Base-by-base conservation (phyloP, 495 filamentous ascomycete genomes). In the Penicillium chermesinum region DNA sequence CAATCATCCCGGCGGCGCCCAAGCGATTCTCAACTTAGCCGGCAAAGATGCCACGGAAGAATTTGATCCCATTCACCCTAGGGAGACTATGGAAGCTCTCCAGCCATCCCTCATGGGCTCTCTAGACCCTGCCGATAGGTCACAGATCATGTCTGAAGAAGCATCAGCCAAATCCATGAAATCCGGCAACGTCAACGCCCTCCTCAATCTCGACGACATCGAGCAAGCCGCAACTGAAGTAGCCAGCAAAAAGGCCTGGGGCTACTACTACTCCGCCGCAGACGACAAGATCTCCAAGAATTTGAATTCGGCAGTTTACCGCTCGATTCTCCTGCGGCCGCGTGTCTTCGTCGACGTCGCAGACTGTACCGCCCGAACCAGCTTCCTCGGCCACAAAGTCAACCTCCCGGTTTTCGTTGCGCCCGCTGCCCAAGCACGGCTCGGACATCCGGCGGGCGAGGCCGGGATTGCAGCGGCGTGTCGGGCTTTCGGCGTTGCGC, bases 181-280 rank as follows among this genome's bases (percentile, higher is more conserved):
- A 49, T 86, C n/a, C n/a, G n/a, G n/a, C n/a, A n/a, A n/a, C n/a
- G n/a, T n/a, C n/a, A n/a, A n/a, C n/a, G n/a, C 94, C 61, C 96
- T 91, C 75, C 96, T 90, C 69, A 97, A 97, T 57, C 68, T 97
- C 53, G 78, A 91, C 74, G 91, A 97, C 67, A 96, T 97, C 62
- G 91, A 97, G 74, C 80, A 87, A 3, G 90, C 96, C 16, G 91
- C 91, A 2, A 80, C 82, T 53, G 71, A 77, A 14, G 82, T 91
- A 25, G 95, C 96, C 91, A 96, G 94, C 76, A 91, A 86, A 67
- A 86, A 83, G 0, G 89, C 91, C 1, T 97, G 91, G 91, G 91
- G 85, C 10, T 97, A 97, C 67, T 97, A 97, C 65, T 95, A 88
- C 7, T 91, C 86, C 59, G 91, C 88, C 41, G 90, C 93, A 0